Evolutionary conservation across 2,329 filamentous ascomycete species (phyloP), one percentile per base, ranked within the genome.

Genomic region (Fusarium gaditjirri): DNA sequence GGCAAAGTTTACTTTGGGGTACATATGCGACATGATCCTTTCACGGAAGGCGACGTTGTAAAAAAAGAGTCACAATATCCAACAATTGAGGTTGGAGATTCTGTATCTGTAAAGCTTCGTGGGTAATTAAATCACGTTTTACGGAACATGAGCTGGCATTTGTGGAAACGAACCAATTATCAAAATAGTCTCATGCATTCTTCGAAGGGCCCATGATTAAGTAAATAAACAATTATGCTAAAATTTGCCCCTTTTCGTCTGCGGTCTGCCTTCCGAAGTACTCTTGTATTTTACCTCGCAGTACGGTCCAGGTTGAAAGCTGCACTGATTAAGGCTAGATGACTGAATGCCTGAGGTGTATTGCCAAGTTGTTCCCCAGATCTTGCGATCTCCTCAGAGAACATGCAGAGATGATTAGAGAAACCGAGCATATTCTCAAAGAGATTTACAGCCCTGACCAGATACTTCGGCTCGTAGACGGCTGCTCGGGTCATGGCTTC

Each of bases 1-100:
- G 94, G 94, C 4, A 94, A 94, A 81, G 92, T 98, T 6, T 92
- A 92, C 74, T 99, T 99, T 84, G 96, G 96, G 8, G 90, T 92
- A 65, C 95, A 99, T 71, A 90, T 91, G 88, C 86, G 86, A 33
- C 86, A 89, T 70, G 78, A 83, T n/a, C 44, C 70, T 8, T 54
- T 47, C 2, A 17, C 16, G 6, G 36, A 65, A 16, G 41, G 36
- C 12, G 42, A 47, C 1, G 19, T 44, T 21, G n/a, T 23, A 23
- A 74, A 67, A 25, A 73, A 66, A 52, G 68, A 75, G n/a, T 67
- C 54, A 6, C 76, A 76, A 53, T 65, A 68, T 38, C 80, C 81
- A 27, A 86, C 84, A 3, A 85, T 90, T 58, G 77, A 79, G 55
- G 83, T 90, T 27, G 88, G 88, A 27, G 87, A 90, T 63, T 17